Evolutionary conservation across 2,329 filamentous ascomycete genomes (phyloP).

Genomic region (Hypoxylon sp.): DNA sequence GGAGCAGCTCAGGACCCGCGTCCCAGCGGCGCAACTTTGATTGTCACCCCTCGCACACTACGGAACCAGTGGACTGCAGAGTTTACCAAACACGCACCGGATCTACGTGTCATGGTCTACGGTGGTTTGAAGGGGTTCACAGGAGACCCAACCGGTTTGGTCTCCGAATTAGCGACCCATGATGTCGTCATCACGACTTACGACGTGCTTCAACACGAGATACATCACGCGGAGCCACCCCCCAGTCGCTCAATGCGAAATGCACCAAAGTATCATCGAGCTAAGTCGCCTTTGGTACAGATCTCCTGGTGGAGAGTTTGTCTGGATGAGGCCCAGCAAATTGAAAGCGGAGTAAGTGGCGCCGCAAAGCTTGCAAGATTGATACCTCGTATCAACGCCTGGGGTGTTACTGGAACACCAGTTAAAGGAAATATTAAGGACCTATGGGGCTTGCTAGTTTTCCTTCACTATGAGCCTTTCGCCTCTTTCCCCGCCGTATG

Average conservation of each 20-base stretch:
- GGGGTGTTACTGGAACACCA: constrained; percentile 93
- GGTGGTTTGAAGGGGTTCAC: constrained; percentile 60
- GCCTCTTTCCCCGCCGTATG: constrained; percentile 74
- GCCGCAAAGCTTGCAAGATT: constrained; percentile 83
- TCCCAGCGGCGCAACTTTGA: constrained; percentile 69
- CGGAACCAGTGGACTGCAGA: constrained; percentile 73
- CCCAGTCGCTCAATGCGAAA: constrained; percentile 78
- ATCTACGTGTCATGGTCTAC: constrained; percentile 69
- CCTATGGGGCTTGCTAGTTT: constrained; percentile 83
- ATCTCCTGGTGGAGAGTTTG: constrained; percentile 90
- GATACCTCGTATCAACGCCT: constrained; percentile 87
- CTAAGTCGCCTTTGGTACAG: constrained; percentile 81
- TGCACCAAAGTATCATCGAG: constrained; percentile 73
- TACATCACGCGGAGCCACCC: constrained; percentile 79
- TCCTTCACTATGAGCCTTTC: constrained; percentile 84
- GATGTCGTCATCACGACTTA: constrained; percentile 76
- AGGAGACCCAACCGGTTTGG: constrained; percentile 56
- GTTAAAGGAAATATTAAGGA: constrained; percentile 83
- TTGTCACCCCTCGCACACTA: constrained; percentile 70
- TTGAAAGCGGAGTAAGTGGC: constrained; percentile 88
- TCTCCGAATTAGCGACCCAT: constrained; percentile 62
- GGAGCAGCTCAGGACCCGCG: constrained; percentile 59
- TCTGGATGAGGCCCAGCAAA: constrained; percentile 88
- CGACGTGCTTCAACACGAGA: constrained; percentile 79
- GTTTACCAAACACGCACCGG: constrained; percentile 69